Evolutionary conservation across 768 basidiomycete genomes (phyloP).

Genomic region (Candolleomyces eurysporus): DNA sequence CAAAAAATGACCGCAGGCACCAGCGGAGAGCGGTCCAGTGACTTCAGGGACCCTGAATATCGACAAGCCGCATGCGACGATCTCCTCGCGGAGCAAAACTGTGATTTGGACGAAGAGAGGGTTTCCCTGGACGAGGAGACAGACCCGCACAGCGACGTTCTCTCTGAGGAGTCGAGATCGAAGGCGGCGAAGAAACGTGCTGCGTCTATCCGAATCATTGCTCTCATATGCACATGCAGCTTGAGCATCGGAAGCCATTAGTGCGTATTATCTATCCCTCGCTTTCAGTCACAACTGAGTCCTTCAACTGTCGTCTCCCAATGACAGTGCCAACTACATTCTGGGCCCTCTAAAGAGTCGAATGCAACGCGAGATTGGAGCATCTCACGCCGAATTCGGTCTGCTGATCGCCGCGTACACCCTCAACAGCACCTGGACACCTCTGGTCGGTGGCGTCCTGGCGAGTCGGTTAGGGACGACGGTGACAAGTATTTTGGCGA

Average conservation of each 20-base stretch:
- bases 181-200: constrained; percentile 25
- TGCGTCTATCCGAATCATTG: constrained; percentile 53
- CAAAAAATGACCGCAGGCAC: no score
- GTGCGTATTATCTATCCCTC: constrained; percentile 35
- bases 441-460: constrained; percentile 72
- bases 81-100: not conserved
- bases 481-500: constrained; percentile 68
- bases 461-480: constrained; percentile 73
- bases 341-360: constrained; percentile 78
- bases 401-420: constrained; percentile 75
- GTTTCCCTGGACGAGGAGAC: not conserved
- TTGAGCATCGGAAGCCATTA: constrained; percentile 78
- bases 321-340: constrained; percentile 62
- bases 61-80: constrained; percentile 16
- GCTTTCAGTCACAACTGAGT: not conserved
- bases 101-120: not conserved
- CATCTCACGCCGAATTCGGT: constrained; percentile 75
- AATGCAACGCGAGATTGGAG: constrained; percentile 65
- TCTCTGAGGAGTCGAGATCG: constrained; percentile 8
- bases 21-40: no score
- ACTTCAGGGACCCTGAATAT: not conserved
- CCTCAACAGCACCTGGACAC: constrained; percentile 72
- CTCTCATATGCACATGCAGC: constrained; percentile 69
- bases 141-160: not conserved
- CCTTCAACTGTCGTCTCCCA: not conserved